Percentiles rank a stretch among this genome's conserved stretches.
Evolutionary conservation across 306 rosid genomes (phyloP).

Genomic region (Lathyrus aphaca): DNA sequence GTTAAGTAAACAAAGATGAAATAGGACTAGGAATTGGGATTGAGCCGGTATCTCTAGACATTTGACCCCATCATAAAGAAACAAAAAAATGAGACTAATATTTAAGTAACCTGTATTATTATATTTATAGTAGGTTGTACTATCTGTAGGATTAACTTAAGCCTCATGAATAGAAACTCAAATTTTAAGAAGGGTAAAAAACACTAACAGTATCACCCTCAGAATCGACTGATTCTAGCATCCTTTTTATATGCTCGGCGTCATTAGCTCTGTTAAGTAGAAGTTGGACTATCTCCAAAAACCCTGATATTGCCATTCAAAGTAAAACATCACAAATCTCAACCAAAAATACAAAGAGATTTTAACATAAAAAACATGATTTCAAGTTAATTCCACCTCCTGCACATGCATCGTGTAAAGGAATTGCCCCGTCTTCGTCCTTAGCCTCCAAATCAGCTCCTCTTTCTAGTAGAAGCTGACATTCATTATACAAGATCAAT

Average conservation of each 20-base stretch:
- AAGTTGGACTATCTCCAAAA: conserved; percentile 67
- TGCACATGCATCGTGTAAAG: conserved; percentile 94
- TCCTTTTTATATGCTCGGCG: conserved; percentile 58
- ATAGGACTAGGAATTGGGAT: not conserved
- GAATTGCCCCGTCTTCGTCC: conserved; percentile 91
- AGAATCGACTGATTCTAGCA: conserved; percentile 82
- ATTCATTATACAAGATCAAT: conserved; percentile 27
- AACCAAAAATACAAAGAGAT: not conserved
- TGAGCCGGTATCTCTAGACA: not conserved
- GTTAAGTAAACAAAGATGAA: not conserved
- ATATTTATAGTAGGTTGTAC: not conserved
- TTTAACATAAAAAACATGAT: not conserved
- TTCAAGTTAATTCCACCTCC: conserved; percentile 62
- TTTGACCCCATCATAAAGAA: not conserved
- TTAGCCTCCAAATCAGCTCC: conserved; percentile 74
- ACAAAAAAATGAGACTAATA: not conserved
- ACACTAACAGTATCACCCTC: conserved; percentile 94
- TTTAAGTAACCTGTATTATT: not conserved
- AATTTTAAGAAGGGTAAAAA: conserved; percentile 14
- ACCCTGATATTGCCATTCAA: conserved; percentile 56
- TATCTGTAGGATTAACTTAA: not conserved
- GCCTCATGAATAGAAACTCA: conserved; percentile 14
- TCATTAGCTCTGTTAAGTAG: conserved; percentile 58
- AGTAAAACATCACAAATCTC: conserved; percentile 8
- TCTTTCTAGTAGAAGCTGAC: conserved; percentile 84